A percentile compares a stretch with the other conserved stretches of the same genome.
Evolutionary conservation across 148 eudicot genomes (phyloP).

Genomic region (Nyssa sinensis): DNA sequence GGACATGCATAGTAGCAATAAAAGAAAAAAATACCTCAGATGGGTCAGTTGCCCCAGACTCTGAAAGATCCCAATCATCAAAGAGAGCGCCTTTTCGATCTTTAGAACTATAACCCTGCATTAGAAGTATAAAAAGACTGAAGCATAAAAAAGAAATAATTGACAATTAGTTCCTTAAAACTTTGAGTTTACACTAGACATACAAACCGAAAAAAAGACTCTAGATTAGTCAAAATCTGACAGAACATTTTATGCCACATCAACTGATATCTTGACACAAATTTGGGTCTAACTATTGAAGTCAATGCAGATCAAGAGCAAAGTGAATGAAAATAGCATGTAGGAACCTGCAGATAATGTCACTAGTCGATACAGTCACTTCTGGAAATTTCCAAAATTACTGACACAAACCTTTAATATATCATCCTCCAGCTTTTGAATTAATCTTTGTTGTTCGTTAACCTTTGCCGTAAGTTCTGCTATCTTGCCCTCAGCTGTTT

Average conservation of each 20-base stretch:
- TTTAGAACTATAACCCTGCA: conserved; percentile 91
- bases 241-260: not conserved
- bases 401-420: conserved; percentile 65
- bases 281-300: conserved; percentile 1
- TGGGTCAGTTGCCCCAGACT: conserved; percentile 67
- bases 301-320: not conserved
- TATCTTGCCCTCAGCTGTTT: conserved; percentile 79
- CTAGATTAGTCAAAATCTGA: not conserved
- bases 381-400: not conserved
- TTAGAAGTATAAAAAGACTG: not conserved
- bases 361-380: not conserved
- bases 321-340: not conserved
- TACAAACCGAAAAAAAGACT: not conserved
- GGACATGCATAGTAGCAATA: not conserved
- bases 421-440: conserved; percentile 99
- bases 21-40: conserved; percentile 57
- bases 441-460: conserved; percentile 76
- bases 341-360: not conserved
- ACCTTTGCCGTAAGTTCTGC: conserved; percentile 62
- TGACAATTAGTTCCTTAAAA: not conserved
- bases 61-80: conserved; percentile 96
- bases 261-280: no score
- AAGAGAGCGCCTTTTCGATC: conserved; percentile 69
- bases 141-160: conserved; percentile 4
- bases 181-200: not conserved